phyloP scores from a whole-genome alignment of 176 grass and related monocot species.

The Echinochloa phyllopogon region DNA sequence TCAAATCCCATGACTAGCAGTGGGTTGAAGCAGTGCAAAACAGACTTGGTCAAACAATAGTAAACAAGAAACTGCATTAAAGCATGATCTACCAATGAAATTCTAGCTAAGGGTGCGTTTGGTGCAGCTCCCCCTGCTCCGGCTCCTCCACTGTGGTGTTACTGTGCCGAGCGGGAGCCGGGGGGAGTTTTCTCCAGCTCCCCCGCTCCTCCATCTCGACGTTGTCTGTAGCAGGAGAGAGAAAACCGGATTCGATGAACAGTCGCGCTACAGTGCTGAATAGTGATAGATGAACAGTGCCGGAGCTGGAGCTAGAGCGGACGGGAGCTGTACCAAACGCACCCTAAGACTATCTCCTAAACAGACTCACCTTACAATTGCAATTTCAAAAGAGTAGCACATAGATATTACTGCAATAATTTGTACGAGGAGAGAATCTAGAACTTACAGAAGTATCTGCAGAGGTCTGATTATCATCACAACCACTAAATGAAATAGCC shows the following conservation, averaged over 20 bases:
- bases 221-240: too few relatives aligned
- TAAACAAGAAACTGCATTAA: constrained; percentile 7
- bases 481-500: constrained; percentile 96
- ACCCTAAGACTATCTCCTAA: background rate
- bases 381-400: background rate
- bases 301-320: too few relatives aligned
- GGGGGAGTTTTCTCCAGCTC: too few relatives aligned
- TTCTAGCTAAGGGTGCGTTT: too few relatives aligned
- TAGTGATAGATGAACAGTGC: too few relatives aligned
- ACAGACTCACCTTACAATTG: background rate
- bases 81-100: background rate
- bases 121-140: too few relatives aligned
- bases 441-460: constrained; percentile 91
- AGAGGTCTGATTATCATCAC: constrained; percentile 93
- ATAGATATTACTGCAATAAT: background rate
- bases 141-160: too few relatives aligned
- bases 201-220: too few relatives aligned
- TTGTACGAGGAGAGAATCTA: constrained; percentile 21
- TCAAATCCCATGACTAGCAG: background rate
- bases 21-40: constrained; percentile 5
- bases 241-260: too few relatives aligned
- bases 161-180: too few relatives aligned
- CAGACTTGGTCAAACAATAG: background rate
- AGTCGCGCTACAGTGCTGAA: too few relatives aligned
- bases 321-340: too few relatives aligned